Percentiles rank a stretch among this genome's conserved stretches.
Evolutionary conservation across 768 basidiomycete species (phyloP).

Genomic region (Cystofilobasidium ferigula): DNA sequence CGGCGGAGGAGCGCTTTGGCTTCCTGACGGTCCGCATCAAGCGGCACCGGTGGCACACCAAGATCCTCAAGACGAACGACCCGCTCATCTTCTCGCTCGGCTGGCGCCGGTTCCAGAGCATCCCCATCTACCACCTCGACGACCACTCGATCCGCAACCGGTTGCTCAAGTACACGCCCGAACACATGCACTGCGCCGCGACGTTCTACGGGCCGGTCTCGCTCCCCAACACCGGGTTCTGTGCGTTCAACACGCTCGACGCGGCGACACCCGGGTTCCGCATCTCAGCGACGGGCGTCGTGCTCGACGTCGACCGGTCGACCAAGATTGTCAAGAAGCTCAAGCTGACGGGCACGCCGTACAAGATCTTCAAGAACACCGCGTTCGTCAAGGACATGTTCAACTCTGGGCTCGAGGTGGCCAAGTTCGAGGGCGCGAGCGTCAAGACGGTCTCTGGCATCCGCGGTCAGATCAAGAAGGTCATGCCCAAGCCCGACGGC

Average conservation of each 20-base stretch:
- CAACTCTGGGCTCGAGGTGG: conserved; percentile 78
- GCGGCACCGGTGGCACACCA: conserved; percentile 83
- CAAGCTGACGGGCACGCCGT: conserved; percentile 87
- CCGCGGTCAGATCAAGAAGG: conserved; percentile 93
- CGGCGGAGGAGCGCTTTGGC: conserved; percentile 83
- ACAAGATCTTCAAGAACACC: conserved; percentile 98
- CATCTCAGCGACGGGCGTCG: conserved; percentile 84
- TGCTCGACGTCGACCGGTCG: conserved; percentile 82
- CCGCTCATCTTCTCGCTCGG: conserved; percentile 94
- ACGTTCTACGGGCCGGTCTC: conserved; percentile 92
- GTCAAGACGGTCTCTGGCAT: conserved; percentile 91
- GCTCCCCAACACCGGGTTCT: conserved; percentile 89
- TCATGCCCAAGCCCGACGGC: conserved; percentile 85
- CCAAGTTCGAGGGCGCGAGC: conserved; percentile 97
- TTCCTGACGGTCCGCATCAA: conserved; percentile 93
- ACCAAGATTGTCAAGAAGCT: conserved; percentile 96
- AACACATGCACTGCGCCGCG: conserved; percentile 99
- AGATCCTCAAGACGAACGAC: conserved; percentile 91
- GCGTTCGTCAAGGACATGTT: conserved; percentile 99
- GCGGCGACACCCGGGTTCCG: conserved; percentile 66
- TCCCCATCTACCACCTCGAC: conserved; percentile 91
- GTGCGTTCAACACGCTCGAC: conserved; percentile 79
- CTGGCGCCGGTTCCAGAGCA: conserved; percentile 89
- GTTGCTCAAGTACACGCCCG: conserved; percentile 98
- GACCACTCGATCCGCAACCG: conserved; percentile 98